Evolutionary conservation across 768 basidiomycete genomes (phyloP), one percentile per base, ranked within the genome.

Genomic region (Pleurotus platypus): DNA sequence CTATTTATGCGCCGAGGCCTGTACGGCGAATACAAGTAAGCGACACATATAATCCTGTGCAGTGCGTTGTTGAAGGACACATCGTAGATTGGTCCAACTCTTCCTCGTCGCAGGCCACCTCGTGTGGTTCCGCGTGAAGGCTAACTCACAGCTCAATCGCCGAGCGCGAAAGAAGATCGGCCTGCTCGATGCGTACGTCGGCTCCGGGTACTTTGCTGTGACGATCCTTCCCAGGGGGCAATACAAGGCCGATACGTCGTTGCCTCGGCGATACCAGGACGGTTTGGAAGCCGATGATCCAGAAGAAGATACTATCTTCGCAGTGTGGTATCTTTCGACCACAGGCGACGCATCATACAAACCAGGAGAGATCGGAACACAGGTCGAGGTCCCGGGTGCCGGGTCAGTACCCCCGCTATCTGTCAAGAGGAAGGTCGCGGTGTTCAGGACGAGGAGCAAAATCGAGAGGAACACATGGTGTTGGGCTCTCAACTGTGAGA

Each of bases 401-500:
- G 9, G 9, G 7, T 56, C 60, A 7, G 62, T 85, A 35, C 91
- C 81, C 30, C 66, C 72, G 22, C 71, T 86, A 55, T 84, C 78
- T 46, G 77, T 75, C 58, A 85, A 84, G 63, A 73, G 82, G 58
- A 86, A 87, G 67, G 62, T 85, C 56, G 63, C 80, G 13, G 78
- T 94, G 1, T 87, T 89, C 62, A 80, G 85, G 60, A 85, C 89
- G 51, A 78, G 94, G 66, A 93, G 85, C 66, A 85, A 86, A 72
- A 75, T 98, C 38, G 96, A 98, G 70, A 77, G 95, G 26, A 94
- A 98, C 69, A 80, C 87, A 26, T 98, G 95, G 95, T 93, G 93
- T 63, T 97, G 91, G 89, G 92, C 92, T 0, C 72, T 98, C 62
- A 94, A 92, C 59, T 82, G 82, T 46, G 93, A 96, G 73, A 93